Conservation (phyloP, 2,329 filamentous ascomycete species). For the Phyllosticta citribraziliensis region DNA sequence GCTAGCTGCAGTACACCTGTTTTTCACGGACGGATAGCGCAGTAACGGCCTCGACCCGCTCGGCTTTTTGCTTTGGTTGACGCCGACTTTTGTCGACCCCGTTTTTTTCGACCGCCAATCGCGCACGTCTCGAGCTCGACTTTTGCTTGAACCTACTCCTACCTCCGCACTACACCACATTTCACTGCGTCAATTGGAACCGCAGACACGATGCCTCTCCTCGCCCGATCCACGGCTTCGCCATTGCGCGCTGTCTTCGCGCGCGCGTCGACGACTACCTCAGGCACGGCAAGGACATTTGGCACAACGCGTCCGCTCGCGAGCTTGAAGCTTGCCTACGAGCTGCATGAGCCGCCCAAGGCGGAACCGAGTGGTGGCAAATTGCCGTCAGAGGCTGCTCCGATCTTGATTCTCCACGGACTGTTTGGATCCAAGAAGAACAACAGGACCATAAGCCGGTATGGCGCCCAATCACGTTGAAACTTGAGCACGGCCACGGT, state of each 20-base stretch:
- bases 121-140: too few species aligned
- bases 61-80: too few species aligned
- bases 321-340: constrained; percentile 45
- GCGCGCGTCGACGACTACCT: not conserved
- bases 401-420: constrained; percentile 84
- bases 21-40: too few species aligned
- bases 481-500: too few species aligned
- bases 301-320: constrained; percentile 6
- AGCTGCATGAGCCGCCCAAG: constrained; percentile 52
- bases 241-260: not conserved
- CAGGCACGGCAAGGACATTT: not conserved
- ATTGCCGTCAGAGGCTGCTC: constrained; percentile 31
- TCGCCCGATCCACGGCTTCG: not conserved
- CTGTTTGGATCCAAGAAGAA: constrained; percentile 94
- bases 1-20: too few species aligned
- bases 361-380: constrained; percentile 22
- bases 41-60: too few species aligned
- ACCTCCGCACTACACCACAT: too few species aligned
- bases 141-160: too few species aligned
- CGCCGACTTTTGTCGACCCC: too few species aligned
- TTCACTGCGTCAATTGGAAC: not conserved
- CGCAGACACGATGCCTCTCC: not conserved
- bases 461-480: constrained; percentile 25
- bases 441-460: constrained; percentile 92
- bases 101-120: too few species aligned